Percentiles rank a stretch among this genome's conserved stretches.
phyloP scores from a whole-genome alignment of 495 filamentous ascomycete genomes.

The Hamigera avellanea region DNA sequence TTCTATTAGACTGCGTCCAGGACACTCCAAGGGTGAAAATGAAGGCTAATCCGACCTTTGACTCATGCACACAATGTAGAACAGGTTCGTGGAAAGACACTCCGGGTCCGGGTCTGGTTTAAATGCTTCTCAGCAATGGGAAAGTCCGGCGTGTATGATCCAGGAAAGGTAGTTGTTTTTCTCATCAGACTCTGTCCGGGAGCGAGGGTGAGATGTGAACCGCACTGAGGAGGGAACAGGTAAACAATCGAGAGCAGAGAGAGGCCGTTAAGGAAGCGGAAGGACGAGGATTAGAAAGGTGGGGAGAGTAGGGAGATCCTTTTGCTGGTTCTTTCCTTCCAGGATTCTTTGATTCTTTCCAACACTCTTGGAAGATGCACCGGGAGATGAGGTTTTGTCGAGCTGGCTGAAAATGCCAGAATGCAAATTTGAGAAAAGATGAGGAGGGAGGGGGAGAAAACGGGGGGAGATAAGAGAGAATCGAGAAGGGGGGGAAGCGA shows the following conservation, averaged over 20 bases:
- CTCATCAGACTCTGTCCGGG: too few relatives aligned
- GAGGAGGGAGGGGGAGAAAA: constrained; percentile 12
- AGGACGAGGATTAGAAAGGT: neutral
- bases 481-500: constrained; percentile 2
- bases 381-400: constrained; percentile 9
- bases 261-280: neutral
- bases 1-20: constrained; percentile 13
- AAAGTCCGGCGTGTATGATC: too few relatives aligned
- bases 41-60: constrained; percentile 12
- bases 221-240: neutral
- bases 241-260: neutral
- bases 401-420: constrained; percentile 18
- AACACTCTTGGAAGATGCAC: constrained; percentile 5
- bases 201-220: too few relatives aligned
- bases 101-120: too few relatives aligned
- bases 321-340: neutral
- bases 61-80: constrained; percentile 10
- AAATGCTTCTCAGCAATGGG: too few relatives aligned
- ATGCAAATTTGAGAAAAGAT: constrained; percentile 16
- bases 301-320: constrained; percentile 1
- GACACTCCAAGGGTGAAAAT: constrained; percentile 14
- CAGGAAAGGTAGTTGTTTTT: too few relatives aligned
- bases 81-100: constrained; percentile 4
- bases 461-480: constrained; percentile 5
- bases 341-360: constrained; percentile 6